Percentiles rank a stretch among this genome's conserved stretches.
Evolutionary conservation across 164 flowering plant species (phyloP).

Genomic region (Nelumbo lutea): DNA sequence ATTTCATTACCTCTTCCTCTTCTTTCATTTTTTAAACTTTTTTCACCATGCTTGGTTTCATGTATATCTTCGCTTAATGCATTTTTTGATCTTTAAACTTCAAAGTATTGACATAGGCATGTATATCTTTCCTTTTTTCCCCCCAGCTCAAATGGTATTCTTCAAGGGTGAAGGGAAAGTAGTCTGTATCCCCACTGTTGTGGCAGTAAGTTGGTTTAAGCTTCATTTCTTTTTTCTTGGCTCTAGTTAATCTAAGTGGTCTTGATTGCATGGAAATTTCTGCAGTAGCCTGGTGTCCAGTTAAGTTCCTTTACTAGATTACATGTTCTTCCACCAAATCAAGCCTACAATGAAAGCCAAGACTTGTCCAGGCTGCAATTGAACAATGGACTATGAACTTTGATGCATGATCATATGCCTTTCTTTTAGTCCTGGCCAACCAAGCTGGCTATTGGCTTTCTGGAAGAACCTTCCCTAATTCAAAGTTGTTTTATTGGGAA

Average conservation of each 20-base stretch:
- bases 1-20: not conserved
- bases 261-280: not conserved
- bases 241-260: not conserved
- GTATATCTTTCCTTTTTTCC: not conserved
- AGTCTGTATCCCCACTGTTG: conserved; percentile 70
- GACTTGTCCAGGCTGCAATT: no score
- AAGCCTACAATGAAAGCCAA: no score
- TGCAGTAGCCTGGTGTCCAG: not conserved
- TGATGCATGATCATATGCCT: not conserved
- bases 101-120: not conserved
- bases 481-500: not conserved
- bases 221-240: not conserved
- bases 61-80: not conserved
- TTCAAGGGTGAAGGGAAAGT: conserved; percentile 50
- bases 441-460: not conserved
- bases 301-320: not conserved
- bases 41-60: not conserved
- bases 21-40: no score
- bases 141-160: conserved; percentile 82
- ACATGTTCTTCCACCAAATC: not conserved
- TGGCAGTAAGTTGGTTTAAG: conserved; percentile 67
- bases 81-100: not conserved
- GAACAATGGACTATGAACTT: not conserved
- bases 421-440: not conserved
- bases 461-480: not conserved